A percentile compares a stretch with the other conserved stretches of the same genome.
Evolutionary conservation across 2,329 filamentous ascomycete genomes (phyloP).

Genomic region (Pezicula neosporulosa): DNA sequence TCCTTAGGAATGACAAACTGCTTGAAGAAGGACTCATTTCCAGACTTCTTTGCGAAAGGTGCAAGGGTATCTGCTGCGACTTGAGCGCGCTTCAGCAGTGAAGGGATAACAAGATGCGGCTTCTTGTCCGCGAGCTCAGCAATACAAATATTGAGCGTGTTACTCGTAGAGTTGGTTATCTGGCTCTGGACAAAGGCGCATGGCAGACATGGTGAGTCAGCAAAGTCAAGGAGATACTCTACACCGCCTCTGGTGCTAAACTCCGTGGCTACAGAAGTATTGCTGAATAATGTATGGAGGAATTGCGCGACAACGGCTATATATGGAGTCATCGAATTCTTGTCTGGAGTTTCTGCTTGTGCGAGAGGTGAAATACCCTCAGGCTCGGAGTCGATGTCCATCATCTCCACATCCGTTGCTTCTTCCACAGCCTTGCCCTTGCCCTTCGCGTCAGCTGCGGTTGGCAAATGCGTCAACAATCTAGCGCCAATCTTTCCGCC

Average conservation of each 20-base stretch:
- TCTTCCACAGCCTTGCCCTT: constrained; percentile 34
- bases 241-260: constrained; percentile 80
- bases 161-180: constrained; percentile 43
- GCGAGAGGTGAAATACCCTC: neutral
- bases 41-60: constrained; percentile 54
- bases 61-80: constrained; percentile 64
- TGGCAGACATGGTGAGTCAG: constrained; percentile 76
- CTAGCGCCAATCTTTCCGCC: constrained; percentile 74
- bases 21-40: constrained; percentile 63
- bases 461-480: constrained; percentile 54
- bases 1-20: constrained; percentile 51
- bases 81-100: constrained; percentile 72
- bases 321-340: constrained; percentile 43
- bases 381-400: constrained; percentile 41
- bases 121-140: constrained; percentile 77
- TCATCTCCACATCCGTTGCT: constrained; percentile 66
- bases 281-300: constrained; percentile 41
- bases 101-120: constrained; percentile 77
- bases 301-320: constrained; percentile 76
- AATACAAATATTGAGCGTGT: constrained; percentile 70
- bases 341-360: constrained; percentile 15
- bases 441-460: constrained; percentile 27
- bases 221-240: constrained; percentile 80
- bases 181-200: constrained; percentile 66
- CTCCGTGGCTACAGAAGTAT: constrained; percentile 32